phyloP scores from a whole-genome alignment of 2,329 filamentous ascomycete genomes.

The Arthrobotrys sphaeroides region DNA sequence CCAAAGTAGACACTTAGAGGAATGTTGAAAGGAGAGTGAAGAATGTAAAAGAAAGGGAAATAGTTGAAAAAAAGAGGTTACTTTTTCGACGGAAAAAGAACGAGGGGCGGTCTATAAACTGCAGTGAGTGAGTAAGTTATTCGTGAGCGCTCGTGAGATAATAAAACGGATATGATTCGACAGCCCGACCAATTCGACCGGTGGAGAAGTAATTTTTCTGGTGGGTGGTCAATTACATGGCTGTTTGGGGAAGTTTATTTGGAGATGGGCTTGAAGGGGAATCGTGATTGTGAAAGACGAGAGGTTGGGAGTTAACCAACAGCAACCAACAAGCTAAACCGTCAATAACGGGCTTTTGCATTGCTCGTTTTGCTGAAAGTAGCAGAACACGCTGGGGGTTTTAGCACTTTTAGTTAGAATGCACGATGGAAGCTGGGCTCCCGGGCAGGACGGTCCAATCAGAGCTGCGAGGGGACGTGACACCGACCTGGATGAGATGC shows the following conservation, averaged over 20 bases:
- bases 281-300: constrained; percentile 50
- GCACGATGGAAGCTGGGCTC: neutral
- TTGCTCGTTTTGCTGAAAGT: neutral
- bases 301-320: constrained; percentile 40
- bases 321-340: no score
- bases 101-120: no score
- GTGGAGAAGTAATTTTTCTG: no score
- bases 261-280: constrained; percentile 41
- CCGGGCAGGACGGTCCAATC: constrained; percentile 30
- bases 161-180: no score
- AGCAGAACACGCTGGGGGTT: neutral
- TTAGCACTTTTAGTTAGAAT: neutral
- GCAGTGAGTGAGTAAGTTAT: no score
- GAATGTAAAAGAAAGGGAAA: constrained; percentile 26
- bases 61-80: neutral
- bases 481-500: constrained; percentile 25
- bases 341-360: no score
- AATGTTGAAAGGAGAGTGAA: constrained; percentile 38
- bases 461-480: constrained; percentile 32
- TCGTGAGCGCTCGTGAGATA: neutral
- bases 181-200: no score
- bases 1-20: constrained; percentile 7
- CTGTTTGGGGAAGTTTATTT: constrained; percentile 55
- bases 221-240: constrained; percentile 40
- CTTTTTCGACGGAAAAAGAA: no score